Conservation (phyloP, 192 early-diverging fungal species). For the Irineochytrium annulatum region DNA sequence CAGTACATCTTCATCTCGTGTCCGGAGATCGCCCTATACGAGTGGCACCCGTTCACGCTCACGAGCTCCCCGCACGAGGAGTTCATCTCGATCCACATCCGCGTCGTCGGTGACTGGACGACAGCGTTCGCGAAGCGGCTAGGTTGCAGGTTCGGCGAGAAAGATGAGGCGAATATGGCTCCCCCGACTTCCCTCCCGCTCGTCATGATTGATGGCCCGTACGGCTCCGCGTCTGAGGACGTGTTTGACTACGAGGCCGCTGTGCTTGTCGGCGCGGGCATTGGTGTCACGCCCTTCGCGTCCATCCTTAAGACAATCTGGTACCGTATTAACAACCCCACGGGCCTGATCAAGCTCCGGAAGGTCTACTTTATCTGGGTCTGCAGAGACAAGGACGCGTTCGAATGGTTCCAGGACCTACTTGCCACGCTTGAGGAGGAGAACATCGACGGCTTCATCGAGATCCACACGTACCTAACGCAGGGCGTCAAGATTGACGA, state of each 20-base stretch:
- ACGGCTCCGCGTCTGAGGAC: constrained; percentile 76
- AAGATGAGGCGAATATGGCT: constrained; percentile 29
- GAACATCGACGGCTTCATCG: constrained; percentile 66
- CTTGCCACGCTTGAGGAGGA: constrained; percentile 78
- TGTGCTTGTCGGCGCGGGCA: constrained; percentile 76
- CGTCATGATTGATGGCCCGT: constrained; percentile 74
- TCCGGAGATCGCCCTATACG: constrained; percentile 64
- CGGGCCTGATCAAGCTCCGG: constrained; percentile 49
- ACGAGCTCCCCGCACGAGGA: constrained; percentile 77
- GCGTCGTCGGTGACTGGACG: constrained; percentile 76
- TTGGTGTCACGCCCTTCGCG: constrained; percentile 82
- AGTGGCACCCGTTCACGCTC: constrained; percentile 84
- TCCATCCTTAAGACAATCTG: constrained; percentile 78
- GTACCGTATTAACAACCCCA: constrained; percentile 61
- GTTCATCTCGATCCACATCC: constrained; percentile 71
- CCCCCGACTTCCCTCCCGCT: constrained; percentile 57
- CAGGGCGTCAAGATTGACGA: constrained; percentile 62
- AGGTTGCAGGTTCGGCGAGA: constrained; percentile 60
- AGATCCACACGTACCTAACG: constrained; percentile 78
- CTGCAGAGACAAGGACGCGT: constrained; percentile 74
- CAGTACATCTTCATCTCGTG: constrained; percentile 79
- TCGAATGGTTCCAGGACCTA: constrained; percentile 87
- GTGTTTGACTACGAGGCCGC: constrained; percentile 76
- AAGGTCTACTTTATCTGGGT: constrained; percentile 90
- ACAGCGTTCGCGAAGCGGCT: constrained; percentile 61